These are phyloP conservation scores for Cladosporium austrohemisphaericum DNA, from an alignment of 2,329 filamentous ascomycete species.

Conservation along the genomic window DNA sequence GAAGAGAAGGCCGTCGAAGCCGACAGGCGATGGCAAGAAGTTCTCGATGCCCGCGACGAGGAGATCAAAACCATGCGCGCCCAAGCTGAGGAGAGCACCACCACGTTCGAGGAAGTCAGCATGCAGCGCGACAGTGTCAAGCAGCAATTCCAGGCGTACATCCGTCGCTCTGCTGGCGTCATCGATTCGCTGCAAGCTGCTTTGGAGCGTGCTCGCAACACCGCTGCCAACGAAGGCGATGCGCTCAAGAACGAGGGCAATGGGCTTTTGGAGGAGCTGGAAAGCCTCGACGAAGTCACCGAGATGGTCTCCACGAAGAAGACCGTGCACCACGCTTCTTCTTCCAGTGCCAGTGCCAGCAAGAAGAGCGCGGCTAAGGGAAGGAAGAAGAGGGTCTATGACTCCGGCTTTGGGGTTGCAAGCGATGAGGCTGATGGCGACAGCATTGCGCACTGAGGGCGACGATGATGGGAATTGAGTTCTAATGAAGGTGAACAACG, in stretches of 20 bases:
- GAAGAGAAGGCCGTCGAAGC: slow-evolving; percentile 33
- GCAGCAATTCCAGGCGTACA: slow-evolving; percentile 32
- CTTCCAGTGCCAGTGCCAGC: slow-evolving; percentile 2
- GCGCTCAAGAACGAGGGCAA: slow-evolving; percentile 18
- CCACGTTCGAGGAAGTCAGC: slow-evolving; percentile 23
- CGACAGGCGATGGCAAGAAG: slow-evolving; percentile 40
- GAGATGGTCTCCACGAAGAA: slow-evolving; percentile 20
- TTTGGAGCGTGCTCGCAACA: slow-evolving; percentile 22
- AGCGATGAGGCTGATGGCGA: slow-evolving; percentile 15
- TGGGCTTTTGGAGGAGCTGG: slow-evolving; percentile 23
- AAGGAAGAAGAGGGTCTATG: slow-evolving; percentile 24
- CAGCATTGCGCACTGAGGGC: slow-evolving; percentile 1
- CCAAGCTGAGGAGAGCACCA: slow-evolving; percentile 21
- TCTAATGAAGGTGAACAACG: no score
- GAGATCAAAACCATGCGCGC: slow-evolving; percentile 36
- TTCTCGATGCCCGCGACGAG: slow-evolving; percentile 36
- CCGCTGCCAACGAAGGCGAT: slow-evolving; percentile 24
- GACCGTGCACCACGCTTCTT: slow-evolving; percentile 1
- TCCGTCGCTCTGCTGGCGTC: slow-evolving; percentile 31
- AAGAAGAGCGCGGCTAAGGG: slow-evolving; percentile 15
- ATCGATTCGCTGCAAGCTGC: slow-evolving; percentile 35
- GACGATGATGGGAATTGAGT: no score
- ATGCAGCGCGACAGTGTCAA: slow-evolving; percentile 28
- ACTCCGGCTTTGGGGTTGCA: slow-evolving; percentile 27
- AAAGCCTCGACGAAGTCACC: slow-evolving; percentile 24